Evolutionary conservation across 2,329 filamentous ascomycete genomes (phyloP).

Genomic region (Macrophomina pseudophaseolina): DNA sequence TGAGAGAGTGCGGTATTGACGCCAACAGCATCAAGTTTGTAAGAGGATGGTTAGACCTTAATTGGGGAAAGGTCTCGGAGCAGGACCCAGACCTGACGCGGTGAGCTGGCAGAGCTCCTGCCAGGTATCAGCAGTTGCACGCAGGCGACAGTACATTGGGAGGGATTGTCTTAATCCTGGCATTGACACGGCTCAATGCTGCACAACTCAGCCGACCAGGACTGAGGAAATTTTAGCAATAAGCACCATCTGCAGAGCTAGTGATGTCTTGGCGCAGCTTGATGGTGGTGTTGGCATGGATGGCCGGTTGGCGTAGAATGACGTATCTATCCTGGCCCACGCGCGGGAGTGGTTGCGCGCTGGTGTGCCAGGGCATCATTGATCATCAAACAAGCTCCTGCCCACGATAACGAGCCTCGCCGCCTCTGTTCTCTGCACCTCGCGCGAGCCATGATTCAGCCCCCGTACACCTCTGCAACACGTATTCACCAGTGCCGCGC

Average conservation of each 20-base stretch:
- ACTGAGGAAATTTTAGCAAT: neutral
- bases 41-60: constrained; percentile 9
- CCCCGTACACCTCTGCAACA: neutral
- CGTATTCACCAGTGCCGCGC: neutral
- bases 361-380: neutral
- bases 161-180: neutral
- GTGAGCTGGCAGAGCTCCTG: neutral
- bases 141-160: neutral
- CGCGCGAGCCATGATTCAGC: constrained; percentile 7
- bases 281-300: constrained; percentile 12
- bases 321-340: neutral
- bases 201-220: neutral
- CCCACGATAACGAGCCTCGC: neutral
- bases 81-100: constrained; percentile 6
- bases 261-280: constrained; percentile 6
- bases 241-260: constrained; percentile 5
- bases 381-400: neutral
- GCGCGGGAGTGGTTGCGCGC: neutral
- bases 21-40: neutral
- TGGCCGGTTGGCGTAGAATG: neutral
- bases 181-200: neutral
- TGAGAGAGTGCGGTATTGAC: constrained; percentile 29
- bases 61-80: constrained; percentile 21
- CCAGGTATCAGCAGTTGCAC: neutral
- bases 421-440: neutral